Percentiles rank a stretch among this genome's conserved stretches.
phyloP scores from a whole-genome alignment of 176 grass and related monocot genomes.

The Raddia distichophylla region DNA sequence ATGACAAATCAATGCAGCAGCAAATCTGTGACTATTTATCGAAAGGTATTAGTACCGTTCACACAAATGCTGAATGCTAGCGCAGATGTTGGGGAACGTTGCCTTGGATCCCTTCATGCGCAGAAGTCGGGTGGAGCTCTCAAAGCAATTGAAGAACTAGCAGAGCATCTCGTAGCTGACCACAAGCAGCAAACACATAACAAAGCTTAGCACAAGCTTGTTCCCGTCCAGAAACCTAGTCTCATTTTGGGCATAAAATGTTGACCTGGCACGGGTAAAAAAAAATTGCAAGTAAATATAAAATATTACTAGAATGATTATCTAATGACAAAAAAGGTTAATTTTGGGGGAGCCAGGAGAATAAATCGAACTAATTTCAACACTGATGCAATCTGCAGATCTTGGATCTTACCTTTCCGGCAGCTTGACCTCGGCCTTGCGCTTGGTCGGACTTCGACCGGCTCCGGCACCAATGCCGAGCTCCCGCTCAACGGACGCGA shows the following conservation, averaged over 20 bases:
- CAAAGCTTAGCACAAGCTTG: neutral
- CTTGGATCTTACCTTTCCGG: conserved; percentile 61
- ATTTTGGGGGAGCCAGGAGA: neutral
- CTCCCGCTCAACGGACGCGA: conserved; percentile 50
- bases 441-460: conserved; percentile 34
- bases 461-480: conserved; percentile 27
- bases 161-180: conserved; percentile 76
- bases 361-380: too few species aligned
- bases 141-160: conserved; percentile 83
- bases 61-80: conserved; percentile 66
- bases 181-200: neutral
- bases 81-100: conserved; percentile 68
- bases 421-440: conserved; percentile 52
- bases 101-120: conserved; percentile 68
- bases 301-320: neutral
- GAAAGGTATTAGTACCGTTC: conserved; percentile 47
- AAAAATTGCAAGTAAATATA: neutral
- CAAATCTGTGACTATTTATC: neutral
- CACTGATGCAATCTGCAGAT: too few species aligned
- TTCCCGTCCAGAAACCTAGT: too few species aligned
- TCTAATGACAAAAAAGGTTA: neutral
- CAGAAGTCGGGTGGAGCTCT: conserved; percentile 75
- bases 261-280: neutral
- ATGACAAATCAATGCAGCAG: neutral
- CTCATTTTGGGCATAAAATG: neutral